These are phyloP conservation scores for Oryza nivara DNA, from an alignment of 176 grass and related monocot species.

Conservation along the genomic window DNA sequence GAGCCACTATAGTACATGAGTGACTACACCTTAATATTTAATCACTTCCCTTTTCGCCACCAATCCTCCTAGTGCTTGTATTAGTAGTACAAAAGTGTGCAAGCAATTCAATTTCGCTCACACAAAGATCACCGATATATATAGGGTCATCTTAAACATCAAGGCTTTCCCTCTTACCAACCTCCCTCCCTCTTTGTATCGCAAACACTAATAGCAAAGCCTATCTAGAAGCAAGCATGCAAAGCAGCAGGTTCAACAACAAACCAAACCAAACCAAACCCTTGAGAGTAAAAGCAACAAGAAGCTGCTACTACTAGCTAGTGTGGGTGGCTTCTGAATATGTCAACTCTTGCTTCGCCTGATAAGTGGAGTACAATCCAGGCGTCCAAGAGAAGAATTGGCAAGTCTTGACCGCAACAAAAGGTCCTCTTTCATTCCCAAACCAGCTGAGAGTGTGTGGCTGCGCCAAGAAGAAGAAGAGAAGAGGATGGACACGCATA, in stretches of 20 bases:
- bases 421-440: not conserved
- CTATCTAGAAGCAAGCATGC: not conserved
- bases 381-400: not conserved
- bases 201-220: not conserved
- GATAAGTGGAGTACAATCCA: not conserved
- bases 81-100: not conserved
- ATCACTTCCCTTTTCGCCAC: not conserved
- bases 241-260: not conserved
- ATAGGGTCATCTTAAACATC: not conserved
- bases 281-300: not conserved
- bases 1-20: too few species aligned
- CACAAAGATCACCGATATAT: not conserved
- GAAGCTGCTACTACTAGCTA: not conserved
- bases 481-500: not conserved
- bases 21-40: too few species aligned
- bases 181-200: not conserved
- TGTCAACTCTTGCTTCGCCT: conserved; percentile 4
- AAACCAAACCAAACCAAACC: conserved; percentile 14
- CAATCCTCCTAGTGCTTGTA: not conserved
- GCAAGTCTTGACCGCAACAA: not conserved
- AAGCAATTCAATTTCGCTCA: too few species aligned
- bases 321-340: not conserved
- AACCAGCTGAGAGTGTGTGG: not conserved
- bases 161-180: not conserved
- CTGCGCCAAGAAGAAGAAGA: too few species aligned